A percentile compares a stretch with the other conserved stretches of the same genome.
phyloP scores from a whole-genome alignment of 2,329 filamentous ascomycete species.

The Furcasterigmium sp. region DNA sequence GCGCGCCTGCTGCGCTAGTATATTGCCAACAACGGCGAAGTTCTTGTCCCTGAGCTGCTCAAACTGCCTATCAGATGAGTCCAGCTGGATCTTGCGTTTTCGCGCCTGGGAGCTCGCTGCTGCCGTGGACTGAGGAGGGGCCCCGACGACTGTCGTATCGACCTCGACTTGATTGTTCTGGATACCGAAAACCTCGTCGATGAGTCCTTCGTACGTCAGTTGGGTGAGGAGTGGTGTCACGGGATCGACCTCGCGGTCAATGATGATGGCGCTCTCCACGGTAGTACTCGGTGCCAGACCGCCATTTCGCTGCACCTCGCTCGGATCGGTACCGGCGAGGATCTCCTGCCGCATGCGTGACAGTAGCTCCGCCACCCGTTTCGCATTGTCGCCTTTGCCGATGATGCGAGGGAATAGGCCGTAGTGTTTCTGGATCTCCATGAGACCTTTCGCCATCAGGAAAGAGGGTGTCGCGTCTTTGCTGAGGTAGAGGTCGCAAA shows the following conservation, averaged over 20 bases:
- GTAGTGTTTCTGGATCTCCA: slow-evolving; percentile 87
- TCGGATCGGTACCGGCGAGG: slow-evolving; percentile 69
- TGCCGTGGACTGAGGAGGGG: slow-evolving; percentile 55
- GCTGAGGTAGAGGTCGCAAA: slow-evolving; percentile 79
- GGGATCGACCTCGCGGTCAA: slow-evolving; percentile 92
- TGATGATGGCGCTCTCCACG: slow-evolving; percentile 87
- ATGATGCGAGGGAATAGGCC: slow-evolving; percentile 92
- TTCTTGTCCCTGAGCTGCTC: slow-evolving; percentile 85
- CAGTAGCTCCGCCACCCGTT: slow-evolving; percentile 79
- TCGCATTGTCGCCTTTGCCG: slow-evolving; percentile 93
- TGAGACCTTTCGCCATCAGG: slow-evolving; percentile 82
- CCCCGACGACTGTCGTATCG: slow-evolving; percentile 82
- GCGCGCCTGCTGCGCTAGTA: slow-evolving; percentile 86
- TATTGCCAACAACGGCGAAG: slow-evolving; percentile 85
- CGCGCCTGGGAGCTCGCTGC: slow-evolving; percentile 46
- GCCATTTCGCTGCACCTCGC: slow-evolving; percentile 48
- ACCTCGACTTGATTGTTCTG: slow-evolving; percentile 90
- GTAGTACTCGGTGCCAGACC: slow-evolving; percentile 80
- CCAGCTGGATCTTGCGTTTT: slow-evolving; percentile 84
- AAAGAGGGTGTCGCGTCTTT: slow-evolving; percentile 92
- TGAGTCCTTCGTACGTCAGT: slow-evolving; percentile 90
- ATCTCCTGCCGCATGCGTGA: slow-evolving; percentile 89
- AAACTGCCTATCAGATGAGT: slow-evolving; percentile 85
- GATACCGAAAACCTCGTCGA: slow-evolving; percentile 91
- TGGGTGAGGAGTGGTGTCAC: slow-evolving; percentile 90